Evolutionary conservation across 2,329 filamentous ascomycete genomes (phyloP).

Genomic region (Fragosphaeria purpurea): DNA sequence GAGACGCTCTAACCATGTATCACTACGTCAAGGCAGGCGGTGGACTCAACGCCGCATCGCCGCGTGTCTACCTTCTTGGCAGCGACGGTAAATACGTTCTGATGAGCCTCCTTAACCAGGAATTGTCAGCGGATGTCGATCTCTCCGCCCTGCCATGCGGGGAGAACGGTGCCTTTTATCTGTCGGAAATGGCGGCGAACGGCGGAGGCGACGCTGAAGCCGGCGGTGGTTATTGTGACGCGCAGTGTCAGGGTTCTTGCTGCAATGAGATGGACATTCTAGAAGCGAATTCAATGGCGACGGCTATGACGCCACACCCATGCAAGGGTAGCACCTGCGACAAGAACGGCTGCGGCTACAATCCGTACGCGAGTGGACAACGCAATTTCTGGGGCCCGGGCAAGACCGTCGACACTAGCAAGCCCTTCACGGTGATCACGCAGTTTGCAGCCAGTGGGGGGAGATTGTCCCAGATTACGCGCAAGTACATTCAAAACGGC

Average conservation of each 20-base stretch:
- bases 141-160: constrained; percentile 51
- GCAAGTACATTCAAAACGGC: constrained; percentile 20
- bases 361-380: constrained; percentile 23
- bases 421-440: constrained; percentile 27
- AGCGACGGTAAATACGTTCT: constrained; percentile 44
- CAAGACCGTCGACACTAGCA: constrained; percentile 34
- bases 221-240: constrained; percentile 24
- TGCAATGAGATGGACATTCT: constrained; percentile 36
- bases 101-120: constrained; percentile 46
- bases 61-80: constrained; percentile 44
- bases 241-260: constrained; percentile 36
- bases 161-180: constrained; percentile 53
- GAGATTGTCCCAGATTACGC: constrained; percentile 14
- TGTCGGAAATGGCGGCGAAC: constrained; percentile 50
- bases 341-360: constrained; percentile 24
- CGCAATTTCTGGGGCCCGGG: constrained; percentile 19
- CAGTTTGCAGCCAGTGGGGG: constrained; percentile 28
- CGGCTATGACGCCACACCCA: constrained; percentile 28
- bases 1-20: constrained; percentile 18
- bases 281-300: constrained; percentile 30
- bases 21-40: constrained; percentile 16
- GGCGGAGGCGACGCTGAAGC: constrained; percentile 47
- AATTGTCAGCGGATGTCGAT: constrained; percentile 54
- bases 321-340: constrained; percentile 28
- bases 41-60: constrained; percentile 14